Percentiles rank a stretch among this genome's conserved stretches.
These are phyloP conservation scores for Chamaenerion angustifolium DNA, from an alignment of 345 rosid genomes.

Conservation along the genomic window DNA sequence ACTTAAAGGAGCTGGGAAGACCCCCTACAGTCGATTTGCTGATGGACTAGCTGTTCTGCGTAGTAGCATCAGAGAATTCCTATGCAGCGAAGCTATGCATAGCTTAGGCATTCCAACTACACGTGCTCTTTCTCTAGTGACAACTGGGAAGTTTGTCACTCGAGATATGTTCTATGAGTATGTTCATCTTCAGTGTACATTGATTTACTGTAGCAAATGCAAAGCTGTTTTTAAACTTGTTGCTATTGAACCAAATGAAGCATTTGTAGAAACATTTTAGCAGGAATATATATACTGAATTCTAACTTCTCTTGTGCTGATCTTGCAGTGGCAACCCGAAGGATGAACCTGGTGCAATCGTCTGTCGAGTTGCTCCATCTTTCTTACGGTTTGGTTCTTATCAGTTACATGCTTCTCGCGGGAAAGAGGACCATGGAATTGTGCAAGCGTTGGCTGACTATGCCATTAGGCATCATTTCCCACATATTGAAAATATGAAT, in stretches of 20 bases:
- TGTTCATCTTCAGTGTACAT: constrained; percentile 14
- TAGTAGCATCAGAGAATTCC: constrained; percentile 89
- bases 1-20: constrained; percentile 93
- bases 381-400: constrained; percentile 87
- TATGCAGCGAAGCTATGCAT: constrained; percentile 93
- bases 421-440: constrained; percentile 72
- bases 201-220: too few species aligned
- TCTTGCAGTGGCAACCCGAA: constrained; percentile 79
- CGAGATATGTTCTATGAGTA: constrained; percentile 99
- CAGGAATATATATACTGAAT: not conserved
- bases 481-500: constrained; percentile 67
- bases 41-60: constrained; percentile 98
- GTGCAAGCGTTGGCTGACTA: constrained; percentile 77
- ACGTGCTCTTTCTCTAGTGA: constrained; percentile 85
- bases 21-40: constrained; percentile 95
- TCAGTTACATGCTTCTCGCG: constrained; percentile 87
- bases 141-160: constrained; percentile 78
- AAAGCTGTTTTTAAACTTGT: not conserved
- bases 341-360: constrained; percentile 94
- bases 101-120: constrained; percentile 85
- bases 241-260: not conserved
- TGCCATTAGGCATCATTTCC: constrained; percentile 82
- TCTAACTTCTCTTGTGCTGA: constrained; percentile 3
- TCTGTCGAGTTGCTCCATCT: constrained; percentile 81
- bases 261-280: too few species aligned